Base-by-base conservation (phyloP, 108 stramenopile genomes). In the Cyclotella baltica region DNA sequence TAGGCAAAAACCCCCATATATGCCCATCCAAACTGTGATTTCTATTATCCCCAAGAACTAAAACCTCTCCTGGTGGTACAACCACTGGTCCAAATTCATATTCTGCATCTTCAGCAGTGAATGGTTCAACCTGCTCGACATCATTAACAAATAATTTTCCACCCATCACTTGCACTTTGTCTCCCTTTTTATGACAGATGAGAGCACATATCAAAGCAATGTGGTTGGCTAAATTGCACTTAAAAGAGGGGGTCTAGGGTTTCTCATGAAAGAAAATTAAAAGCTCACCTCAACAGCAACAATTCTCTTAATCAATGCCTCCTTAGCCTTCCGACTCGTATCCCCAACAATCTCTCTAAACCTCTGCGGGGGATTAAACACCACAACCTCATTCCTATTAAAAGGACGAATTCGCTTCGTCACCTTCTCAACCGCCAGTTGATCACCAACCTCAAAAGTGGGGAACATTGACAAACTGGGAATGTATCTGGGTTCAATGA, bases 381-480 rank as follows among this genome's bases (percentile, higher is more conserved):
- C 98, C n/a, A 98, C 97, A 16, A 98, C 95, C 71, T 98, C 95
- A 57, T 93, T 87, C 63, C 95, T 84, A 62, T 89, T 86, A 53
- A 92, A 90, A 1, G 96, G 94, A 20, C 91, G 89, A 62, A 93
- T 73, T 59, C 90, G 76, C 80, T 96, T 96, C 30, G 96, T 91
- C 0, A 98, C 93, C 80, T 98, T 98, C 63, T 98, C 97, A 28
- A 98, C 97, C 19, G 96, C 95, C 36, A 98, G 69, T 76, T 98
- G 97, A 83, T 98, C 98, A 28, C 98, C 98, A 29, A 98, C 92
- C 52, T 98, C 93, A 85, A 97, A 97, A 18, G 97, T 98, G 1
- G 98, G 98, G 82, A 91, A 98, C 98, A 98, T 98, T 67, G 91
- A 92, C 34, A 97, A 83, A 56, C 90, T 91, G 19, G 96, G 97